Evolutionary conservation across 2,329 filamentous ascomycete genomes (phyloP).

Genomic region (Chaetomium strumarium): DNA sequence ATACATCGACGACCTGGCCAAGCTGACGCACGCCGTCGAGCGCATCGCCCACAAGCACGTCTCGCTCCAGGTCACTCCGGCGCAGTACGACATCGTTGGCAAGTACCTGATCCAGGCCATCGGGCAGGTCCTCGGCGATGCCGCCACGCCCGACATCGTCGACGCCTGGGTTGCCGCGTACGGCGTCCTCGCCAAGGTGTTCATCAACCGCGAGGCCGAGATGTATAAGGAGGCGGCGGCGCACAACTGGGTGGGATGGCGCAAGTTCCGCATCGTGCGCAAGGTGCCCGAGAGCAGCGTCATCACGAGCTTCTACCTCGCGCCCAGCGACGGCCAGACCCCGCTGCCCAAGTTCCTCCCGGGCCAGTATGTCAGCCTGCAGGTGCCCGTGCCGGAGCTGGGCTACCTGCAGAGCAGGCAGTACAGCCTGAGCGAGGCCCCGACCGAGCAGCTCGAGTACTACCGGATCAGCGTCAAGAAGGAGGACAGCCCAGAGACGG

Average conservation of each 20-base stretch:
- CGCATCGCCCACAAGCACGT: conserved; percentile 66
- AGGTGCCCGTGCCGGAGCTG: conserved; percentile 51
- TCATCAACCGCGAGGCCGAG: conserved; percentile 59
- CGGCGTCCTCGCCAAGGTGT: conserved; percentile 64
- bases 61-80: conserved; percentile 59
- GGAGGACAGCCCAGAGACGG: conserved; percentile 38
- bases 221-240: conserved; percentile 51
- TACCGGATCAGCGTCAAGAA: conserved; percentile 73
- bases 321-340: conserved; percentile 51
- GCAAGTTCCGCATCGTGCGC: conserved; percentile 57
- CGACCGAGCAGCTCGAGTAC: conserved; percentile 43
- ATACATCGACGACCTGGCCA: conserved; percentile 59
- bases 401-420: conserved; percentile 65
- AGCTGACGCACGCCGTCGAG: conserved; percentile 47
- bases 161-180: conserved; percentile 70
- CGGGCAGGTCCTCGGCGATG: conserved; percentile 57
- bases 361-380: conserved; percentile 67
- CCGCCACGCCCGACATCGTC: conserved; percentile 58
- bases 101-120: conserved; percentile 64
- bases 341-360: conserved; percentile 58
- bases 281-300: conserved; percentile 62
- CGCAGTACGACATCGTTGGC: conserved; percentile 66
- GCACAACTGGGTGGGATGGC: conserved; percentile 59
- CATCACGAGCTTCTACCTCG: conserved; percentile 65
- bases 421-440: conserved; percentile 64